phyloP scores from a whole-genome alignment of 2,329 filamentous ascomycete genomes.

The Botrytis galanthina region DNA sequence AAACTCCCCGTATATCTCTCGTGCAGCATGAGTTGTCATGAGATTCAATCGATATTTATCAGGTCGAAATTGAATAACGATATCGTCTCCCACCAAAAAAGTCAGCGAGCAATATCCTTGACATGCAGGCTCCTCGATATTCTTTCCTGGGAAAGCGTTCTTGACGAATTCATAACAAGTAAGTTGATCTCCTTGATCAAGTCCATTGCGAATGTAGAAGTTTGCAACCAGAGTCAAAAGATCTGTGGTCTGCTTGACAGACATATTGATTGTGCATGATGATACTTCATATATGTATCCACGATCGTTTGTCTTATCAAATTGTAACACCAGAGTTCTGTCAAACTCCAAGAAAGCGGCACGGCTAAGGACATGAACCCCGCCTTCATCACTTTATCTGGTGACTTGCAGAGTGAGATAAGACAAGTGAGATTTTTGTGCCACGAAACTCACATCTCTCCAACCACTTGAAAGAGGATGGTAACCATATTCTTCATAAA shows the following conservation, averaged over 20 bases:
- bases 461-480: not conserved
- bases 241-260: conserved; percentile 6
- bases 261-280: conserved; percentile 6
- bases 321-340: not conserved
- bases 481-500: not conserved
- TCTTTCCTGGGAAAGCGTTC: conserved; percentile 37
- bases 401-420: conserved; percentile 3
- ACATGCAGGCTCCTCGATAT: conserved; percentile 39
- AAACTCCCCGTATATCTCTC: conserved; percentile 42
- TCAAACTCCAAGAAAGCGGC: conserved; percentile 9
- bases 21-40: conserved; percentile 41
- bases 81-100: conserved; percentile 41
- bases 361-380: conserved; percentile 16
- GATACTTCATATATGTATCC: conserved; percentile 9
- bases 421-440: not conserved
- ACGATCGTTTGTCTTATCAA: not conserved
- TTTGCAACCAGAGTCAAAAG: conserved; percentile 21
- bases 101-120: conserved; percentile 56
- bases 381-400: conserved; percentile 2
- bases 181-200: conserved; percentile 25
- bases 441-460: not conserved
- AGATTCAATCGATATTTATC: conserved; percentile 44
- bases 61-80: conserved; percentile 51
- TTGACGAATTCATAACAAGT: conserved; percentile 40
- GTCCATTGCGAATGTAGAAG: conserved; percentile 34